These are phyloP conservation scores for Aspergillus ostianus DNA, from an alignment of 495 filamentous ascomycete species.

Conservation along the genomic window DNA sequence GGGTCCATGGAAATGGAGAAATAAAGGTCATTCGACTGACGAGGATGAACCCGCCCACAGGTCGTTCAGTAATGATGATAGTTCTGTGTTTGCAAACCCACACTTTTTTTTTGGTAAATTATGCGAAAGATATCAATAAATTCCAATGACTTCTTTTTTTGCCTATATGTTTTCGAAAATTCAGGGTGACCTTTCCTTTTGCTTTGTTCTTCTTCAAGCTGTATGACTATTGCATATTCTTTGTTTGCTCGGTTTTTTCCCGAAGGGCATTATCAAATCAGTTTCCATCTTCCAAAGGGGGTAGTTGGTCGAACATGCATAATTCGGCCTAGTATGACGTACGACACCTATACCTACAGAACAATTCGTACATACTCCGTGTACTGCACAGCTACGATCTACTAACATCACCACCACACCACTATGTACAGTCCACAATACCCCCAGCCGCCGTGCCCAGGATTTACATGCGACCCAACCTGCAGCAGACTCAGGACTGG, in stretches of 20 bases:
- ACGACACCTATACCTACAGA: too few relatives aligned
- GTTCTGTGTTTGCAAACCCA: conserved; percentile 11
- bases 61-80: conserved; percentile 36
- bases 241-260: background rate
- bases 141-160: conserved; percentile 9
- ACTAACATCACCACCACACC: too few relatives aligned
- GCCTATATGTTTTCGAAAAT: background rate
- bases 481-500: too few relatives aligned
- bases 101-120: conserved; percentile 22
- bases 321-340: background rate
- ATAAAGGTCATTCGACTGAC: conserved; percentile 26
- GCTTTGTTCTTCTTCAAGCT: conserved; percentile 2
- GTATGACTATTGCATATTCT: background rate
- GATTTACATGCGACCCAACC: background rate
- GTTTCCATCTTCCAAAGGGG: too few relatives aligned
- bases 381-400: too few relatives aligned
- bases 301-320: background rate
- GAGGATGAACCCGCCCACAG: conserved; percentile 25
- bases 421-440: background rate
- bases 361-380: too few relatives aligned
- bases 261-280: background rate
- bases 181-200: conserved; percentile 2
- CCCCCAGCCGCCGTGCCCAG: background rate
- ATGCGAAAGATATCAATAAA: conserved; percentile 26
- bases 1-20: conserved; percentile 1